These are phyloP conservation scores for Pythium phragmitis DNA, from an alignment of 352 stramenopile species.

Conservation along the genomic window DNA sequence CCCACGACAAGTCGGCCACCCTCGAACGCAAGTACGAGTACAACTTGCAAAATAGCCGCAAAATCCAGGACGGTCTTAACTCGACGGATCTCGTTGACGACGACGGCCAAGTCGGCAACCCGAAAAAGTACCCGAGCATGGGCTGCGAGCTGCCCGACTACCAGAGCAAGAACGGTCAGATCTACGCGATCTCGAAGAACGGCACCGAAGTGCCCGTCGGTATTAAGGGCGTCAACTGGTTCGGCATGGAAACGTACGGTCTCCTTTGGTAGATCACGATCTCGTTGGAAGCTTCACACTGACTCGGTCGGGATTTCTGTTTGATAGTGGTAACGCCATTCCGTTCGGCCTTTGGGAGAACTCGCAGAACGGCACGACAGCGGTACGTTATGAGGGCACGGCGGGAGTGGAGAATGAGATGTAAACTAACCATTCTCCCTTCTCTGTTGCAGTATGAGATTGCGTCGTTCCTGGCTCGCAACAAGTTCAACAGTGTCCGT, in stretches of 20 bases:
- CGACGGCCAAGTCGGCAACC: slow-evolving; percentile 13
- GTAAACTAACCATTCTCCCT: background rate
- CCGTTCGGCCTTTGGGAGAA: slow-evolving; percentile 68
- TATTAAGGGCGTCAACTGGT: slow-evolving; percentile 87
- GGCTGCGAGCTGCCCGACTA: slow-evolving; percentile 72
- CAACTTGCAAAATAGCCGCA: slow-evolving; percentile 19
- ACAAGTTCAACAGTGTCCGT: slow-evolving; percentile 80
- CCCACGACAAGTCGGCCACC: slow-evolving; percentile 27
- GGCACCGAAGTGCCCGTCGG: slow-evolving; percentile 61
- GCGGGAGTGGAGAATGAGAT: too few species aligned
- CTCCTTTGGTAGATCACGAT: slow-evolving; percentile 15
- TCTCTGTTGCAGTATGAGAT: slow-evolving; percentile 33
- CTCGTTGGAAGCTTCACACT: background rate
- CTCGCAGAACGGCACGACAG: slow-evolving; percentile 51
- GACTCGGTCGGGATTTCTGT: background rate
- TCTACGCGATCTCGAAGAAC: slow-evolving; percentile 51
- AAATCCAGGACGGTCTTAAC: slow-evolving; percentile 36
- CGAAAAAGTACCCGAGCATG: slow-evolving; percentile 19
- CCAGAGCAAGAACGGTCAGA: slow-evolving; percentile 72
- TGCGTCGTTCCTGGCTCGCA: slow-evolving; percentile 56
- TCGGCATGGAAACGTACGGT: slow-evolving; percentile 67
- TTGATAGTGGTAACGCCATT: slow-evolving; percentile 36
- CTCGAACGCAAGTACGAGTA: slow-evolving; percentile 18
- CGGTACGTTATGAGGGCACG: slow-evolving; percentile 29
- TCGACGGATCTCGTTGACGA: slow-evolving; percentile 39